These are phyloP conservation scores for Fusarium sarcochroum DNA, from an alignment of 2,329 filamentous ascomycete genomes.

Conservation along the genomic window DNA sequence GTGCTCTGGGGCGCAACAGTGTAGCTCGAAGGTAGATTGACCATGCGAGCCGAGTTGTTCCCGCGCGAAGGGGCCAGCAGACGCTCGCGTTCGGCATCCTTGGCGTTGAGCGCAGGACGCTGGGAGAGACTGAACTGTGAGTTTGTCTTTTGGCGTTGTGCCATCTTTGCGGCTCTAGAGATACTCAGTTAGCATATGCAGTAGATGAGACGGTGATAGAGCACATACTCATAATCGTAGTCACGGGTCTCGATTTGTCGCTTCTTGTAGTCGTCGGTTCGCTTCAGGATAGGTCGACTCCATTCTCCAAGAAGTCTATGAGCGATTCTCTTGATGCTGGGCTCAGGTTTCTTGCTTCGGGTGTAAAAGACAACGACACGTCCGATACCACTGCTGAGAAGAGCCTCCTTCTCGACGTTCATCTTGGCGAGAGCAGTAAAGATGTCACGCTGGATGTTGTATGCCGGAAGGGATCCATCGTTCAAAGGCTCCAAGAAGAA, in stretches of 20 bases:
- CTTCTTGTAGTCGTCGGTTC: slow-evolving; percentile 95
- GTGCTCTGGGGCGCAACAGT: slow-evolving; percentile 74
- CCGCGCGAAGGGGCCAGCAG: slow-evolving; percentile 68
- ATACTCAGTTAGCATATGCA: slow-evolving; percentile 31
- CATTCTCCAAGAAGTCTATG: slow-evolving; percentile 94
- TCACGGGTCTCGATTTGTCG: slow-evolving; percentile 75
- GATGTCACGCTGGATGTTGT: slow-evolving; percentile 96
- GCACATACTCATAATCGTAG: slow-evolving; percentile 72
- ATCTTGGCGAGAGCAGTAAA: slow-evolving; percentile 85
- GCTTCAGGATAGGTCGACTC: slow-evolving; percentile 93
- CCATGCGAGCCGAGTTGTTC: slow-evolving; percentile 70
- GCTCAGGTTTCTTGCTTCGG: slow-evolving; percentile 90
- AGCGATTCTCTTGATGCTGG: slow-evolving; percentile 91
- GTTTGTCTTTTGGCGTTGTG: slow-evolving; percentile 63
- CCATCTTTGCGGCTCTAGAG: slow-evolving; percentile 66
- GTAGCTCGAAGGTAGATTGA: slow-evolving; percentile 69
- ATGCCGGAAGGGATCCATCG: slow-evolving; percentile 93
- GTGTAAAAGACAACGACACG: slow-evolving; percentile 98
- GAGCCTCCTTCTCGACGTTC: slow-evolving; percentile 90
- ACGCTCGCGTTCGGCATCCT: slow-evolving; percentile 69
- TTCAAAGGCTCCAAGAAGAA: slow-evolving; percentile 98
- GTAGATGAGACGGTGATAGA: neutral
- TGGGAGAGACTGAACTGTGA: slow-evolving; percentile 66
- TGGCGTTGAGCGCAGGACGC: slow-evolving; percentile 60
- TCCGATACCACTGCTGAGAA: slow-evolving; percentile 92